Evolutionary conservation across 2,329 filamentous ascomycete genomes (phyloP), one percentile per base, ranked within the genome.

Genomic region (Claviceps spartinae): DNA sequence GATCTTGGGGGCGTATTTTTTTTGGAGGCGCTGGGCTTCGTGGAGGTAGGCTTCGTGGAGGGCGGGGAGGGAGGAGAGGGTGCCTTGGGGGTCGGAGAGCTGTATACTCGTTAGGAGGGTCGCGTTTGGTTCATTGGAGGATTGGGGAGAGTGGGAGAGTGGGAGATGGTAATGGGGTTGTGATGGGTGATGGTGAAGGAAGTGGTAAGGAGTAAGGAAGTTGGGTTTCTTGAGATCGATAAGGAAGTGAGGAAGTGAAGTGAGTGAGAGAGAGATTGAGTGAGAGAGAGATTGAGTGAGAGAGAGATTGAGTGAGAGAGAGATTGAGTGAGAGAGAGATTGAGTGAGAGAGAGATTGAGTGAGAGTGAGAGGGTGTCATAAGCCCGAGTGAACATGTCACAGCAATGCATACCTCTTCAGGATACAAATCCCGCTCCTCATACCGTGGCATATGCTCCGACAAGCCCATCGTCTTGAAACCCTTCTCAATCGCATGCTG

Each of bases 391-490:
- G 16, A 18, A 18, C 38, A 41, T 7, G 8, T n/a, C 40, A 42
- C 40, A 41, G 30, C 40, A 14, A 43, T 37, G 56, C 58, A 60
- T 57, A 86, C 83, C 73, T 98, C 93, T 72, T 95, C 91, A 0
- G 93, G 93, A 65, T 98, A 98, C 50, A 95, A 77, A 69, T 98
- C 91, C 53, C 77, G 72, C 38, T 75, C 67, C 48, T 81, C 71
- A 47, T 81, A 79, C 37, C 91, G 85, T 7, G 91, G 89, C 81
- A 98, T 97, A 69, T 98, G 93, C 69, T 98, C 93, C 1, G 90
- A 95, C 54, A 98, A 69, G 22, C 85, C 88, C 63, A 96, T 89
- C 20, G 85, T 85, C 56, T 82, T 80, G 77, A 94, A 93, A 44
- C 85, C 83, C 55, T 85, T 76, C 47, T 75, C 69, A 59, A 97